Evolutionary conservation across 2,329 filamentous ascomycete genomes (phyloP).

Genomic region (Xylaria sp.): DNA sequence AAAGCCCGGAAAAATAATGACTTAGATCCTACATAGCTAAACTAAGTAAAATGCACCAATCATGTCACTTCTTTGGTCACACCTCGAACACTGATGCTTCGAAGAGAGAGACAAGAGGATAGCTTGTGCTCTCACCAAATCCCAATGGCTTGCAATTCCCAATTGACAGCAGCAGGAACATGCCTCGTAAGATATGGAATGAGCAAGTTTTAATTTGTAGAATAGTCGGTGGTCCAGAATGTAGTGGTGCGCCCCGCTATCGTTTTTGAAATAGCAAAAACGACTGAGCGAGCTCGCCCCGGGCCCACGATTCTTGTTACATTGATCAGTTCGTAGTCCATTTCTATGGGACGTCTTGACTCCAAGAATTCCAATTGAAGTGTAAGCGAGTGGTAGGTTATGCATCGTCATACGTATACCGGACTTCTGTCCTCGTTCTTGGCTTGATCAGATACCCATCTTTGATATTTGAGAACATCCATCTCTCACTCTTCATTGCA

Average conservation of each 20-base stretch:
- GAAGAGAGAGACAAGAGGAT: background rate
- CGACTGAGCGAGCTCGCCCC: conserved; percentile 22
- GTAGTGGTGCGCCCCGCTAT: conserved; percentile 29
- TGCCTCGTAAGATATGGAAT: conserved; percentile 9
- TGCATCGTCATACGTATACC: conserved; percentile 18
- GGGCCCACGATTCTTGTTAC: conserved; percentile 24
- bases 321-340: conserved; percentile 20
- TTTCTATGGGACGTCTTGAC: conserved; percentile 15
- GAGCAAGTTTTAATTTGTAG: conserved; percentile 32
- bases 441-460: background rate
- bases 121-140: background rate
- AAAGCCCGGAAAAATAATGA: conserved; percentile 2
- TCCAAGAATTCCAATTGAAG: conserved; percentile 23
- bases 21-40: background rate
- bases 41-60: conserved; percentile 14
- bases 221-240: conserved; percentile 19
- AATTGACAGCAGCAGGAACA: conserved; percentile 2
- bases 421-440: background rate
- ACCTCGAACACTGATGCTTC: background rate
- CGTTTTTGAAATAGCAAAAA: conserved; percentile 26
- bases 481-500: background rate
- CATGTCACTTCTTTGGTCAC: background rate
- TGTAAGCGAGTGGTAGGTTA: conserved; percentile 30
- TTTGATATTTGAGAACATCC: background rate
- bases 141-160: background rate